Base-by-base conservation (phyloP, 129 eudicot species). In the Solidago caesia region DNA sequence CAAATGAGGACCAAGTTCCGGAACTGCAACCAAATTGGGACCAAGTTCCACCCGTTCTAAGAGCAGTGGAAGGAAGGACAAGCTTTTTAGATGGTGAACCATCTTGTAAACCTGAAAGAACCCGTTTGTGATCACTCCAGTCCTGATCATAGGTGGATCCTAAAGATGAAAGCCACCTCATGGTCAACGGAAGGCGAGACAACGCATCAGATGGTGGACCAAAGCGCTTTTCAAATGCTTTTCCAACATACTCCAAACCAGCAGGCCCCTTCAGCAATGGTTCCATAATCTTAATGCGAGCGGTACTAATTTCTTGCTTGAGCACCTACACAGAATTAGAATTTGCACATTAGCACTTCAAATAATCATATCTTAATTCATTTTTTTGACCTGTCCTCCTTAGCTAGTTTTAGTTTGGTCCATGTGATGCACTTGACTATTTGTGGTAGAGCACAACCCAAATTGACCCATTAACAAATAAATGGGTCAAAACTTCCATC, bases 21-120 rank as follows among this genome's bases (percentile, higher is more conserved):
- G n/a, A n/a, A n/a, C n/a, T n/a, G n/a, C n/a, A n/a, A n/a, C n/a
- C n/a, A n/a, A n/a, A n/a, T n/a, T n/a, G n/a, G n/a, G n/a, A n/a
- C n/a, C n/a, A n/a, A n/a, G n/a, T 84, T 80, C 96, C 96, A 10
- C 99, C 99, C 13, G 97, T 95, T 82, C 90, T 83, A 57, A 95
- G 92, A 69, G 90, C 61, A 61, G 87, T 84, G 58, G 97, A 68
- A 74, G 97, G 94, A 46, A 91, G 85, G 26, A 64, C 68, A 0
- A 67, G 74, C 67, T 67, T 72, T 59, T 78, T 70, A 41, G 82
- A 71, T 10, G 83, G 51, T 5, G 75, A 80, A 76, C 65, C 81
- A 25, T 64, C 93, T 29, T 70, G 79, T 70, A 88, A 72, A 41
- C 80, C 75, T 11, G 82, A 81, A 29, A 89, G 75, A 41, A 81